Evolutionary conservation across 2,329 filamentous ascomycete species (phyloP).

Genomic region (Colletotrichum sp.): DNA sequence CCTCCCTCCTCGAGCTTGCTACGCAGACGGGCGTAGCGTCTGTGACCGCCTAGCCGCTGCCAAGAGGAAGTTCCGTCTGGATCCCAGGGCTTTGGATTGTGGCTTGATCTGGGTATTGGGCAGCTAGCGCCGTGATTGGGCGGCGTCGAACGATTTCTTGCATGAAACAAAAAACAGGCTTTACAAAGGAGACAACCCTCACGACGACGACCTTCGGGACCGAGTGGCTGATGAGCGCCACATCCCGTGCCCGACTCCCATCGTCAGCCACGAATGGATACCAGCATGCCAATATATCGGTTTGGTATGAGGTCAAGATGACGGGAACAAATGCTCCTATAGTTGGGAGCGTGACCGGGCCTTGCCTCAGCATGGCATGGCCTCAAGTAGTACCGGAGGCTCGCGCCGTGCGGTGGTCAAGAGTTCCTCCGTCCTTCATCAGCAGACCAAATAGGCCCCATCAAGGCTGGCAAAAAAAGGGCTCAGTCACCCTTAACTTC

Average conservation of each 20-base stretch:
- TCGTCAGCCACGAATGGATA: neutral
- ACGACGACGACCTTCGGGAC: neutral
- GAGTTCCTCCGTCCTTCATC: neutral
- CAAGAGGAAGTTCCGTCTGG: neutral
- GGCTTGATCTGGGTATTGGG: conserved; percentile 6
- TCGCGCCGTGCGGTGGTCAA: neutral
- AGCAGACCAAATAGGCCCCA: neutral
- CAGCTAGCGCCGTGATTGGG: neutral
- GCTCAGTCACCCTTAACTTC: neutral
- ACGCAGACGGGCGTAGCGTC: conserved; percentile 8
- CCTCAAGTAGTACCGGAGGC: neutral
- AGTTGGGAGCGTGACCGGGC: neutral
- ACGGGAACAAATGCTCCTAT: neutral
- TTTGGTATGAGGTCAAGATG: neutral
- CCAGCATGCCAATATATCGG: neutral
- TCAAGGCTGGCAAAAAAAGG: neutral
- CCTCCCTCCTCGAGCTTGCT: neutral
- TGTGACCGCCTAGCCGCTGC: conserved; percentile 6
- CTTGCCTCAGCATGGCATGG: neutral
- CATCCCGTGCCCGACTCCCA: neutral
- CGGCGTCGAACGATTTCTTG: neutral
- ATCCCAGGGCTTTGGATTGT: conserved; percentile 7
- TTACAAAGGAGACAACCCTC: neutral
- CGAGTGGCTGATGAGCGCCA: neutral
- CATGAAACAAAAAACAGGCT: neutral